Base-by-base conservation (phyloP, 305 asterid genomes). In the Ilex paraguariensis region DNA sequence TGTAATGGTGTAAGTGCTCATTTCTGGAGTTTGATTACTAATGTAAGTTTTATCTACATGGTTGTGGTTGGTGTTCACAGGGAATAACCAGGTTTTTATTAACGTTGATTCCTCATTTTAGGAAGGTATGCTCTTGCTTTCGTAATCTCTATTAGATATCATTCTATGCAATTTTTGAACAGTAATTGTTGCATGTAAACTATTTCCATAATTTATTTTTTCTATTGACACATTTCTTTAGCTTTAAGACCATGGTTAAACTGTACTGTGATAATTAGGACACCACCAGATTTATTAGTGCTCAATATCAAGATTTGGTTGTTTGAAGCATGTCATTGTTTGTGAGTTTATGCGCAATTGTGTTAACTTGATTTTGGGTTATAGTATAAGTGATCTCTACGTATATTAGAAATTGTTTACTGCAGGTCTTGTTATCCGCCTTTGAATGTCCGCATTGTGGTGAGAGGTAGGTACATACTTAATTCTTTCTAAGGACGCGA, bases 361-460 rank as follows among this genome's bases (percentile, higher is more conserved):
- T 31, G 33, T 55, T 28, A 10, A 52, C 13, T 44, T 49, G 33
- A 32, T 40, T 21, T n/a, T 13, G 14, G 55, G 17, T 44, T 56
- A 13, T 46, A 46, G 52, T 11, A 6, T 7, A 7, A 46, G 52
- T 1, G 5, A 46, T 46, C 10, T 46, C 15, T 46, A 10, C 15
- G 0, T 75, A 55, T 66, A 59, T 46, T 48, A 1, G 10, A 45
- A 8, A 0, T 32, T 4, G 67, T 39, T 42, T 57, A 68, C 63
- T 70, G 48, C 87, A 93, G 99, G 79, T 93, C 73, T 67, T 90
- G 73, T 80, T 93, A 69, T 87, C 99, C 59, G 97, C 99, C 46
- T 90, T 93, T 73, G 99, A 90, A 56, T 93, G 99, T 74, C 82
- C 94, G 6, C 99, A 93, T 81, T 93, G 99, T 68, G 79, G 85